A percentile compares a stretch with the other conserved stretches of the same genome.
Conservation (phyloP, 2,329 filamentous ascomycete genomes). For the Podosphaera aphanis region DNA sequence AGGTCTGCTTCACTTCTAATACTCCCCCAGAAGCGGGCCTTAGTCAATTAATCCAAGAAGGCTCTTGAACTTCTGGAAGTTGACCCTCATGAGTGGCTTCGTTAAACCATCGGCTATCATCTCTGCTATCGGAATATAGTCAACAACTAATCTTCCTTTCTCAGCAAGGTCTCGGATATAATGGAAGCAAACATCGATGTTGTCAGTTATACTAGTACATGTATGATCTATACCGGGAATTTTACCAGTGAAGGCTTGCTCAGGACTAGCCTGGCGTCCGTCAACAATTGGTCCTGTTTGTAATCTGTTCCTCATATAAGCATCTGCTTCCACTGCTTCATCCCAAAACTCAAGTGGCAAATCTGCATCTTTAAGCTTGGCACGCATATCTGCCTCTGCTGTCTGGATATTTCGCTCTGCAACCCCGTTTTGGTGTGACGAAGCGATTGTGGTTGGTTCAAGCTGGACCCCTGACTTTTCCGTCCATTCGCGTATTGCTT, state of each 20-base stretch:
- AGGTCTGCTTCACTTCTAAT: no score
- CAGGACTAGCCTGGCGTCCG: neutral
- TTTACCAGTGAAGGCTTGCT: neutral
- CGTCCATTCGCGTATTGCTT: neutral
- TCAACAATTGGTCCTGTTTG: neutral
- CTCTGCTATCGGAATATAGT: neutral
- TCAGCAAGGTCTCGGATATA: neutral
- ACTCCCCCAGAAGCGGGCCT: neutral
- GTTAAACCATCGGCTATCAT: neutral
- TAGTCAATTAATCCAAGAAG: neutral
- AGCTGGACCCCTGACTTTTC: neutral
- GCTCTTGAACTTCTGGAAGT: neutral
- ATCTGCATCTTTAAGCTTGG: neutral
- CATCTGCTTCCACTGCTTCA: neutral
- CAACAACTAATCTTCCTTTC: neutral
- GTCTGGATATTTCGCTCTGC: neutral
- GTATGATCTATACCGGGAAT: neutral
- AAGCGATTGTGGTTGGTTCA: neutral
- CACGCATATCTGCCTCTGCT: neutral
- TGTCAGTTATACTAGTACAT: neutral
- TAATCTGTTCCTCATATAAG: neutral
- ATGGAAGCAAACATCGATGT: neutral
- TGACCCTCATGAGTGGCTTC: neutral
- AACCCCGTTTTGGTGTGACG: neutral
- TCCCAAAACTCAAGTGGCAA: neutral